phyloP scores from a whole-genome alignment of 1,139 yeast genomes.

The Magnusiomyces clavatus region DNA sequence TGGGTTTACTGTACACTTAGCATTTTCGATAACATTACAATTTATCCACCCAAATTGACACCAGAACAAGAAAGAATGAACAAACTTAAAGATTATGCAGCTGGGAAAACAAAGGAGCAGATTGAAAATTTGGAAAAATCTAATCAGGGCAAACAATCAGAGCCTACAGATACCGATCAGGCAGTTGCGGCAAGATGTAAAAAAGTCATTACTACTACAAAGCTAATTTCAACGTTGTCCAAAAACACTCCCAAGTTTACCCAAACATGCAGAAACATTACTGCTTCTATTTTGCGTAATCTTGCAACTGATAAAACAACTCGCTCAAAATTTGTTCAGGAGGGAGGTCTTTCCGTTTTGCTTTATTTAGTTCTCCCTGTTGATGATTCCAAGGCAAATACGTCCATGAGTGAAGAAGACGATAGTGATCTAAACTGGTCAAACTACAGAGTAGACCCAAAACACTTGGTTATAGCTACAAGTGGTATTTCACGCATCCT shows the following conservation, averaged over 20 bases:
- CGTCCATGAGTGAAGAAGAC: constrained; percentile 6
- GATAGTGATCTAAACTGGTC: constrained; percentile 6
- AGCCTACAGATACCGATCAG: constrained; percentile 15
- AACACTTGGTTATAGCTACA: constrained; percentile 22
- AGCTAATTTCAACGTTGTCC: constrained; percentile 24
- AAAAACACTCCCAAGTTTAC: constrained; percentile 25
- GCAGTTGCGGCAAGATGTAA: constrained; percentile 23
- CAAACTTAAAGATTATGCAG: constrained; percentile 29
- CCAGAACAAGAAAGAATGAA: constrained; percentile 27
- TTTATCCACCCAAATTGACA: constrained; percentile 28
- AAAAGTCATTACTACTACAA: constrained; percentile 23
- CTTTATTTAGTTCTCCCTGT: constrained; percentile 25
- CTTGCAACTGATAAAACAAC: constrained; percentile 28
- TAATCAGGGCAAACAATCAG: too few species aligned
- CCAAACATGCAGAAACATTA: constrained; percentile 24
- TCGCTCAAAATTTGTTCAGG: constrained; percentile 26
- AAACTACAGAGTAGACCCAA: constrained; percentile 15
- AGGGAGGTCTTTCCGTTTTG: constrained; percentile 33
- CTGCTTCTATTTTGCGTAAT: constrained; percentile 27
- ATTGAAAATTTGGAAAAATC: constrained; percentile 15
- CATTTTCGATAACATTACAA: constrained; percentile 27
- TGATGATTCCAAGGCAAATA: constrained; percentile 6
- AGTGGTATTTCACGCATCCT: constrained; percentile 32
- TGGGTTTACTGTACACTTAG: constrained; percentile 30
- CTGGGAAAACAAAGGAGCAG: constrained; percentile 16